Evolutionary conservation across 805 yeast species (phyloP), one percentile per base, ranked within the genome.

Genomic region (Starmerella etchellsii): DNA sequence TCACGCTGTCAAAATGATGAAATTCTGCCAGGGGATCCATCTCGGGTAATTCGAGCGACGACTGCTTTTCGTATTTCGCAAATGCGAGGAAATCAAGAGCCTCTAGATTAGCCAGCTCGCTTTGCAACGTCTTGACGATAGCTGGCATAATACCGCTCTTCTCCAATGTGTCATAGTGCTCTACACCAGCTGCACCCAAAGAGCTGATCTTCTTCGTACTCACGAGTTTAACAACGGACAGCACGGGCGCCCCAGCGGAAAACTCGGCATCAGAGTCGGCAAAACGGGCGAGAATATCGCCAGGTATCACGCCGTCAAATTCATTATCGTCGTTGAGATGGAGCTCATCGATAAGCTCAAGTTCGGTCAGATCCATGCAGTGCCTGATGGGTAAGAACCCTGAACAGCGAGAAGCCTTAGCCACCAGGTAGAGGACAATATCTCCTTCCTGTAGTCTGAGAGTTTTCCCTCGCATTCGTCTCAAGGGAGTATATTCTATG

Each of bases 1-100:
- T 18, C 25, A 5, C 25, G 3, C 2, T 3, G 7, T 7, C 4
- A 32, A 29, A 41, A 13, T 13, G 16, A 20, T 9, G 7, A 23
- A 28, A 35, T n/a, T 42, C 33, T 16, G 34, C n/a, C 10, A 24
- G 23, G 8, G 30, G n/a, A 6, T 33, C 33, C 21, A 38, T 20
- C 9, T 20, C 19, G n/a, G 36, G 23, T 4, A 30, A 23, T 2
- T 31, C 33, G 7, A 15, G 18, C 16, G 19, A 16, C 9, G 7
- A 19, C 19, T 16, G 24, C 15, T 34, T 22, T 22, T 41, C 35
- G 35, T 37, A 41, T 19, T 19, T 32, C 13, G n/a, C 30, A 22
- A 36, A 41, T 13, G 44, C 41, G 19, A 38, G 24, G 16, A 15
- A 24, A 15, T 16, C 34, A 10, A 32, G 23, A 14, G 36, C 37